These are phyloP conservation scores for Leccinum truebloodii DNA, from an alignment of 768 basidiomycete genomes.

Conservation along the genomic window DNA sequence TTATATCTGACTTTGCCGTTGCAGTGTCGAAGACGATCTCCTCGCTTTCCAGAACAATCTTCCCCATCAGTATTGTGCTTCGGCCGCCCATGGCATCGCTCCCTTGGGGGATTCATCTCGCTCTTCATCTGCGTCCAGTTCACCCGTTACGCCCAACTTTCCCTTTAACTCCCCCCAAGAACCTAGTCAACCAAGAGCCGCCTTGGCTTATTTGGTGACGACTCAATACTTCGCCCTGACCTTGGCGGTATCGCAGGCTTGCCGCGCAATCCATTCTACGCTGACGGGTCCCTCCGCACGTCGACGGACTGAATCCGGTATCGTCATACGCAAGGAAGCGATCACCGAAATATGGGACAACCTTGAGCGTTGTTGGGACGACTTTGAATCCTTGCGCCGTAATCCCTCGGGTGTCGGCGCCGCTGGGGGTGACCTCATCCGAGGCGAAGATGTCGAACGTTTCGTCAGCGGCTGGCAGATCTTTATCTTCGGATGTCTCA, in stretches of 20 bases:
- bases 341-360: constrained; percentile 84
- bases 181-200: constrained; percentile 32
- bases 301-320: constrained; percentile 51
- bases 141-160: constrained; percentile 24
- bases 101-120: constrained; percentile 37
- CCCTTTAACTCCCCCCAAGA: constrained; percentile 27
- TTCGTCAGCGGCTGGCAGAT: constrained; percentile 90
- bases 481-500: constrained; percentile 90
- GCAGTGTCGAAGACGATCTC: constrained; percentile 75
- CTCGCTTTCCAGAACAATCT: constrained; percentile 68
- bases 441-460: constrained; percentile 55
- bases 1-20: constrained; percentile 6
- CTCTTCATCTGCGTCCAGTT: constrained; percentile 33
- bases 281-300: constrained; percentile 79
- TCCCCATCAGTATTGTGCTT: constrained; percentile 40
- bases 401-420: constrained; percentile 44
- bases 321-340: constrained; percentile 56
- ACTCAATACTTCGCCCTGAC: constrained; percentile 68
- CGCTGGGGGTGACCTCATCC: constrained; percentile 35
- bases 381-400: constrained; percentile 67
- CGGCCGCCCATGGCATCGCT: constrained; percentile 29
- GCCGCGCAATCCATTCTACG: constrained; percentile 73
- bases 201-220: constrained; percentile 51
- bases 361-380: constrained; percentile 81
- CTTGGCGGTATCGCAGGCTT: constrained; percentile 72